Evolutionary conservation across 1,139 yeast genomes (phyloP), one percentile per base, ranked within the genome.

Genomic region (Komagataea norvegica): DNA sequence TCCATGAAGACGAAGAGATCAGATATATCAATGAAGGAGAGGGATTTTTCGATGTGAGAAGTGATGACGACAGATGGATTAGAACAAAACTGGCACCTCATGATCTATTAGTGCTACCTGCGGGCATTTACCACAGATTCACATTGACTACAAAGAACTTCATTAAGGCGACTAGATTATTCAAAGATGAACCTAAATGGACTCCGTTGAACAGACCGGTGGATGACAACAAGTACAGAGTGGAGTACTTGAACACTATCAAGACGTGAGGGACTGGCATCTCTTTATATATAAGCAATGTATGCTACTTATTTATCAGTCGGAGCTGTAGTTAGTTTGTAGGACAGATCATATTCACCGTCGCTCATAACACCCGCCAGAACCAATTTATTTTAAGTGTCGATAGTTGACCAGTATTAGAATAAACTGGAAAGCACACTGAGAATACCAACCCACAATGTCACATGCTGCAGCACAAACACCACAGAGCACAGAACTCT

Each of bases 131-230:
- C 60, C 97, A 89, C 62, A 72, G 97, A 21, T 89, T 89, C 61
- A 87, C 96, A 1, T 68, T 89, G 49, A 72, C 88, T 6, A 61
- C 64, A 10, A 57, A 64, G 40, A 77, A 80, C 56, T 72, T 72
- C 49, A 81, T 89, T 49, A 73, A 74, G 47, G 96, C 97, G 6
- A 61, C 85, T 55, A 69, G 98, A 47, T 66, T 91, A 50, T 91
- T 91, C 67, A 79, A 87, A 61, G 96, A 88, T 52, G 96, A 89
- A 62, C 97, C 97, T 23, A 88, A 87, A 58, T 91, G 98, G 97
- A 77, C 84, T 40, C 96, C 97, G 8, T 74, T 86, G 54, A 77
- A 79, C 57, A 73, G 95, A 47, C 77, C 81, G 0, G 67, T 58
- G 6, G 69, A 68, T 13, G 74, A 68, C n/a, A 71, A 72, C 51